These are phyloP conservation scores for Podospora fimiseda DNA, from an alignment of 495 filamentous ascomycete species.

Conservation along the genomic window DNA sequence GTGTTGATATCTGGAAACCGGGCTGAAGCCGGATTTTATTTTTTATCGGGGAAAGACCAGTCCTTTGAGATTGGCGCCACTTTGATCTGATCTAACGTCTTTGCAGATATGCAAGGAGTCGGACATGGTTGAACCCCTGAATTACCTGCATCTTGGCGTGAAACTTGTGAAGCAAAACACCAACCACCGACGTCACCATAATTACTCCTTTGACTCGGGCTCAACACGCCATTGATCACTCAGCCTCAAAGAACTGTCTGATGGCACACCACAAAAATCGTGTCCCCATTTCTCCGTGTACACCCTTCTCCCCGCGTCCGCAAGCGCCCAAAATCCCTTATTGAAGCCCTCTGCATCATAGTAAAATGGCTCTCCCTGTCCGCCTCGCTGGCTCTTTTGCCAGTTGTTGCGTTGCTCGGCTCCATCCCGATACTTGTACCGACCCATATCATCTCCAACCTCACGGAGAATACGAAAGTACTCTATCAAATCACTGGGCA, in stretches of 20 bases:
- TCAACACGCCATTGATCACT: slow-evolving; percentile 32
- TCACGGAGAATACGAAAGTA: slow-evolving; percentile 22
- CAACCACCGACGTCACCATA: background rate
- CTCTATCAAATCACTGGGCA: slow-evolving; percentile 29
- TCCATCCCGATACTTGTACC: slow-evolving; percentile 26
- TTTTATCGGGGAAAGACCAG: too few species aligned
- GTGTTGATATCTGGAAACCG: too few species aligned
- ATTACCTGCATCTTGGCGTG: too few species aligned
- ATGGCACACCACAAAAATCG: slow-evolving; percentile 18
- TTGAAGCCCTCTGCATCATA: slow-evolving; percentile 49
- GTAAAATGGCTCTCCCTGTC: slow-evolving; percentile 53
- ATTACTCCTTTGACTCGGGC: slow-evolving; percentile 9
- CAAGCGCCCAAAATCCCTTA: slow-evolving; percentile 39
- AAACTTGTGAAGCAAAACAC: too few species aligned
- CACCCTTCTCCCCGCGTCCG: slow-evolving; percentile 44
- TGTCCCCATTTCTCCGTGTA: slow-evolving; percentile 54
- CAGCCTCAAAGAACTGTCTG: slow-evolving; percentile 22
- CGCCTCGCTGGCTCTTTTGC: slow-evolving; percentile 49
- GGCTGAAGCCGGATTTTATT: too few species aligned
- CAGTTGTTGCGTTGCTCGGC: slow-evolving; percentile 42
- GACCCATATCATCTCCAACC: slow-evolving; percentile 31
- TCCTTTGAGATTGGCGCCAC: too few species aligned
- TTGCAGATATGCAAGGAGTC: too few species aligned
- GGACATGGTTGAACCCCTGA: too few species aligned
- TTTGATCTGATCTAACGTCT: too few species aligned